Evolutionary conservation across 163 green algal genomes (phyloP).

Genomic region (Scenedesmus sp.): DNA sequence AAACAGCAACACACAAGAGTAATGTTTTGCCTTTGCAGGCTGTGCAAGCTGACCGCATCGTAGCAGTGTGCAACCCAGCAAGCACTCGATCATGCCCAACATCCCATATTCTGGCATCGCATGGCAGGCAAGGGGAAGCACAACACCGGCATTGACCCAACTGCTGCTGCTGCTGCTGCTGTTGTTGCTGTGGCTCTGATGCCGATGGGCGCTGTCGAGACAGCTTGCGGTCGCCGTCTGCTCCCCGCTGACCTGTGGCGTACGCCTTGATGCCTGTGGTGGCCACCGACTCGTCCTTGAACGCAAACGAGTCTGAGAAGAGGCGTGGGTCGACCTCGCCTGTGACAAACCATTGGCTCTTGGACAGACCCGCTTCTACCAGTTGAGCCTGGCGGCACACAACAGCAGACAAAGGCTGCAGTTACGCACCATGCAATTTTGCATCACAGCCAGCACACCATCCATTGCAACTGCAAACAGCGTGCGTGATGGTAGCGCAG

Average conservation of each 20-base stretch:
- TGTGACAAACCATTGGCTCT: slow-evolving; percentile 62
- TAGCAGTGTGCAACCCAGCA: background rate
- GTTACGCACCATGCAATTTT: too few species aligned
- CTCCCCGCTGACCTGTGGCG: background rate
- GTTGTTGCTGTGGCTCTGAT: background rate
- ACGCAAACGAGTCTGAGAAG: slow-evolving; percentile 57
- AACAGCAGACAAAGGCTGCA: background rate
- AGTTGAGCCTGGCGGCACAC: slow-evolving; percentile 13
- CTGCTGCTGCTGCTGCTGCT: background rate
- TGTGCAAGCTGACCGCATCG: background rate
- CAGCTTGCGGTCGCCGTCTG: background rate
- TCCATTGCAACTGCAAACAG: too few species aligned
- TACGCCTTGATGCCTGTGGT: slow-evolving; percentile 57
- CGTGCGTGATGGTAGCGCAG: too few species aligned
- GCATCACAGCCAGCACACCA: too few species aligned
- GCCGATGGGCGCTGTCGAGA: background rate
- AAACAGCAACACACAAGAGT: too few species aligned
- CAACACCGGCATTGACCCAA: background rate
- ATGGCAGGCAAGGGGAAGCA: background rate
- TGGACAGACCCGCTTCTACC: slow-evolving; percentile 4
- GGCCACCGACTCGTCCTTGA: slow-evolving; percentile 62
- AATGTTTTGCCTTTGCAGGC: too few species aligned
- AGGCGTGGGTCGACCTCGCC: slow-evolving; percentile 43
- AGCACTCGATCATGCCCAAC: background rate
- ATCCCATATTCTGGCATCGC: background rate